Evolutionary conservation across 148 eudicot genomes (phyloP).

Genomic region (Amaranthus hypochondriacus): DNA sequence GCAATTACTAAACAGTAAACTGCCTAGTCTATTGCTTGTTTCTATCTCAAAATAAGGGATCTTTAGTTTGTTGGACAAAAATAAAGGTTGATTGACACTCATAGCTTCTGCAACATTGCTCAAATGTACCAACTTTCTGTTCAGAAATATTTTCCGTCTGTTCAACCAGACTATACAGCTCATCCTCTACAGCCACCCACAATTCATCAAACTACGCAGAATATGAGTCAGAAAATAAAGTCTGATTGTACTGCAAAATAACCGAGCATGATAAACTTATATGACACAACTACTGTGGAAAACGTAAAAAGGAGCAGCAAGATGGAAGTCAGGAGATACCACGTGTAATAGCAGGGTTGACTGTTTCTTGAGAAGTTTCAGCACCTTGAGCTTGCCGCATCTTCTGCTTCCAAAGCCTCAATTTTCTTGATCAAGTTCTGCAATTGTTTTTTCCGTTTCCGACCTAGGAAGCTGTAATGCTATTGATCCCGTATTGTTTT

Average conservation of each 20-base stretch:
- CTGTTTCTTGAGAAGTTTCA: constrained; percentile 93
- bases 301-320: no score
- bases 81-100: constrained; percentile 15
- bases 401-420: constrained; percentile 72
- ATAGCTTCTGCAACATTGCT: constrained; percentile 55
- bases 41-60: no score
- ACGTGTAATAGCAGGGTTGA: constrained; percentile 85
- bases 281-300: no score
- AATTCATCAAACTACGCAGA: constrained; percentile 69
- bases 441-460: constrained; percentile 60
- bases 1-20: no score
- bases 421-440: constrained; percentile 79
- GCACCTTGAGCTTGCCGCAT: constrained; percentile 63
- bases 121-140: constrained; percentile 47
- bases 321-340: constrained; percentile 41
- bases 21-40: no score
- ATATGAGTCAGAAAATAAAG: neutral
- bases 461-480: constrained; percentile 88
- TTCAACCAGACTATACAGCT: constrained; percentile 66
- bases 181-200: constrained; percentile 84
- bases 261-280: neutral
- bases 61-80: no score
- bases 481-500: constrained; percentile 75
- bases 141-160: constrained; percentile 59
- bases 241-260: neutral